Percentiles rank a stretch among this genome's conserved stretches.
Evolutionary conservation across 768 basidiomycete genomes (phyloP).

Genomic region (Pleurotus cornucopiae): DNA sequence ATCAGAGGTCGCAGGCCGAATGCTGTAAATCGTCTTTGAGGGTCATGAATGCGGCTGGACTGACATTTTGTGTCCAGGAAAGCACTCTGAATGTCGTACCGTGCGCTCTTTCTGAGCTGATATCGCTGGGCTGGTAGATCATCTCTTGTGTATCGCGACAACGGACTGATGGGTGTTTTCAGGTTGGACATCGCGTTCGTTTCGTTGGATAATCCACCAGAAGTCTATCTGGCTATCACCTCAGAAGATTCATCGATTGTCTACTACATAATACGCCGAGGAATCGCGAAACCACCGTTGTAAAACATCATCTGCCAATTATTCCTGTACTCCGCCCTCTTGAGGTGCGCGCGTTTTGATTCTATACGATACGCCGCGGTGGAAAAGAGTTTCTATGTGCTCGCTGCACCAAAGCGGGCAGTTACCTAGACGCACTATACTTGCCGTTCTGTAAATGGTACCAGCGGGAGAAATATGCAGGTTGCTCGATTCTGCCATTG

Average conservation of each 20-base stretch:
- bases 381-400: too few species aligned
- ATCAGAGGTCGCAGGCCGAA: slow-evolving; percentile 56
- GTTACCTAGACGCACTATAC: too few species aligned
- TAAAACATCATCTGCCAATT: slow-evolving; percentile 18
- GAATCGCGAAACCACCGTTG: slow-evolving; percentile 70
- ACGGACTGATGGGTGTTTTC: slow-evolving; percentile 17
- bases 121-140: slow-evolving; percentile 1
- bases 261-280: slow-evolving; percentile 77
- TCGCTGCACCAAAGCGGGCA: too few species aligned
- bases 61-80: background rate
- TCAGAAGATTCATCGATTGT: slow-evolving; percentile 79
- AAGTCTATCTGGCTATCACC: slow-evolving; percentile 67
- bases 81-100: background rate
- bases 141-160: background rate
- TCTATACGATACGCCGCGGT: too few species aligned
- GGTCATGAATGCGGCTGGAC: background rate
- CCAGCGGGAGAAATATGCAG: too few species aligned
- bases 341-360: too few species aligned
- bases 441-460: too few species aligned
- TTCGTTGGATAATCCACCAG: slow-evolving; percentile 38
- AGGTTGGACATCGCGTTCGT: slow-evolving; percentile 56
- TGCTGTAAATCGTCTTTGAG: slow-evolving; percentile 31
- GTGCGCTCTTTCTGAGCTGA: background rate
- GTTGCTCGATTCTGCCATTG: too few species aligned
- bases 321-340: background rate